These are phyloP conservation scores for Tuber melanosporum DNA, from an alignment of 495 filamentous ascomycete species.

Conservation along the genomic window DNA sequence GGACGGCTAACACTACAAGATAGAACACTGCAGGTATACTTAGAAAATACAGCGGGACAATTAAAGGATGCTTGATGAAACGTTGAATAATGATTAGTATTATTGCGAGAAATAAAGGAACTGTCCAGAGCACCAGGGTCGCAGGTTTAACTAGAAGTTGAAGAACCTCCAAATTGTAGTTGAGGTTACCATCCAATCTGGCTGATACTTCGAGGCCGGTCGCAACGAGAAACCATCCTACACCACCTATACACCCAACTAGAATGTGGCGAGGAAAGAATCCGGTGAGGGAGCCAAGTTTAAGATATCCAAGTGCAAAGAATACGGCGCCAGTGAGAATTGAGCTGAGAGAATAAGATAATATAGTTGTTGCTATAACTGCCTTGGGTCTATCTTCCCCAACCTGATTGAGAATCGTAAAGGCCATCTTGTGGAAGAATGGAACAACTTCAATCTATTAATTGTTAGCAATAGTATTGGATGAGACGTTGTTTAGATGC, in stretches of 20 bases:
- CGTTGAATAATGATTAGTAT: conserved; percentile 67
- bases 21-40: conserved; percentile 76
- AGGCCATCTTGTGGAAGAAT: conserved; percentile 96
- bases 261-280: conserved; percentile 95
- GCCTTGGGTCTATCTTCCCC: conserved; percentile 74
- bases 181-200: conserved; percentile 71
- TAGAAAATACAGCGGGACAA: conserved; percentile 83
- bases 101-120: conserved; percentile 70
- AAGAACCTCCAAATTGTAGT: conserved; percentile 69
- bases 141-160: conserved; percentile 61
- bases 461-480: conserved; percentile 15
- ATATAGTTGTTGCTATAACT: conserved; percentile 85
- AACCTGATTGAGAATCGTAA: conserved; percentile 70
- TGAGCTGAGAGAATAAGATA: conserved; percentile 83
- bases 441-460: conserved; percentile 86
- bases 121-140: conserved; percentile 73
- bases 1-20: conserved; percentile 61
- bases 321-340: conserved; percentile 86
- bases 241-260: conserved; percentile 95
- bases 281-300: conserved; percentile 81
- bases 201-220: conserved; percentile 95
- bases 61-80: conserved; percentile 67
- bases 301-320: conserved; percentile 77
- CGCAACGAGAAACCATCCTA: conserved; percentile 89
- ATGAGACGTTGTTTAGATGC: background rate